Evolutionary conservation across 1,284 basidiomycete species (phyloP), one percentile per base, ranked within the genome.

Genomic region (Sporisorium graminicola): DNA sequence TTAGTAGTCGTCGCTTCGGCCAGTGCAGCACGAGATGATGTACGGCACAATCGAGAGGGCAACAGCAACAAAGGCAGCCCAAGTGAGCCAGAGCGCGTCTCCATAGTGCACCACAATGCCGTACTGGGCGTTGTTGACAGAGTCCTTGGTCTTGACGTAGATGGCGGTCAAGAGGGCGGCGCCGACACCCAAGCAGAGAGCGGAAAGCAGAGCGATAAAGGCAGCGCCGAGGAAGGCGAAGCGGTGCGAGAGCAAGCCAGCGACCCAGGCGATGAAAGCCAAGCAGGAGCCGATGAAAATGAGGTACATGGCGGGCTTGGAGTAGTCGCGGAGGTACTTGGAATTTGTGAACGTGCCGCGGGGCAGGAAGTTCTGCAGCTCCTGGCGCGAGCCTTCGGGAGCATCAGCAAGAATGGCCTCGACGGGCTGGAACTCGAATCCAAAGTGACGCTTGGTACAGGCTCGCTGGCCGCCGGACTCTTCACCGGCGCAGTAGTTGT

Each of bases 201-300:
- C 82, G 0, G 69, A 75, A n/a, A 82, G 66, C 13, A 84, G 71
- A 1, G 81, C 62, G 20, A 82, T 65, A 49, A 83, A 62, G 12
- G 78, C 78, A 14, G 81, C 78, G 24, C 78, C 49, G 20, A 80
- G 58, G 58, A 83, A 79, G n/a, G 78, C 79, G 52, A 82, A 79
- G 33, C 79, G 72, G 64, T 83, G 75, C 14, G 68, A 67, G 24
- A 82, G 60, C 51, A 82, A 64, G 2, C 79, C 80, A 16, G 75
- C 52, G 37, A 85, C 50, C 70, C 82, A 85, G 26, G 82, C 65
- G 33, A 82, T 29, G n/a, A 81, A 65, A 9, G 78, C 68, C 12
- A 84, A 50, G 59, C 82, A 77, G 22, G 83, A 84, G 12, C 82
- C 83, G 60, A 84, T 64, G 43, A 85, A 82, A 46, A 82, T 71